Conservation (phyloP, 2,329 filamentous ascomycete genomes). For the Corniculantispora saksenae region DNA sequence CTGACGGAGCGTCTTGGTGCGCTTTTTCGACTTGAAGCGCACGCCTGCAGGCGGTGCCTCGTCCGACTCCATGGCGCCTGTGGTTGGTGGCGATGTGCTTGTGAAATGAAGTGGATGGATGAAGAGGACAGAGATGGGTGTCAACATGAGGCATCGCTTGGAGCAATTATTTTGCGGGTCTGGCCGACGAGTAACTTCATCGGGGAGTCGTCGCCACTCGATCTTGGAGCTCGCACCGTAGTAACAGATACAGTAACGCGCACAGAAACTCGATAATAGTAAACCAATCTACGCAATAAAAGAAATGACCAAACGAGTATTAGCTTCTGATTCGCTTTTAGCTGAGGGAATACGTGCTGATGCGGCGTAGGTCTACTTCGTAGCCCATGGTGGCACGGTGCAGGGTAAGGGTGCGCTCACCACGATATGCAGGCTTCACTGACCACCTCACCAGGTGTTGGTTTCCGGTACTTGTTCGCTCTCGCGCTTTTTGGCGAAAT, state of each 20-base stretch:
- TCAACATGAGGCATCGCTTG: not conserved
- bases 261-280: too few relatives aligned
- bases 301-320: conserved; percentile 39
- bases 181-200: not conserved
- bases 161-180: not conserved
- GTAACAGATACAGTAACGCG: not conserved
- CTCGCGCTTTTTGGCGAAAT: not conserved
- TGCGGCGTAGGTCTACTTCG: conserved; percentile 55
- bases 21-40: conserved; percentile 59
- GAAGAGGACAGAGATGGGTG: not conserved
- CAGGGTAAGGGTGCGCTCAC: conserved; percentile 55
- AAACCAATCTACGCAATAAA: not conserved
- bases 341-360: not conserved
- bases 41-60: conserved; percentile 28
- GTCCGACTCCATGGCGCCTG: not conserved
- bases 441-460: conserved; percentile 48
- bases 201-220: not conserved
- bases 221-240: not conserved
- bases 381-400: conserved; percentile 64
- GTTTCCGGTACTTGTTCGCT: conserved; percentile 47
- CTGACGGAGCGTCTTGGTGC: conserved; percentile 57
- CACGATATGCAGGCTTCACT: conserved; percentile 31
- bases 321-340: not conserved
- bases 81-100: not conserved
- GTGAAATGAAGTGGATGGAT: not conserved